Conservation (phyloP, 2,329 filamentous ascomycete genomes). For the Aotearoamyces nothofagi region DNA sequence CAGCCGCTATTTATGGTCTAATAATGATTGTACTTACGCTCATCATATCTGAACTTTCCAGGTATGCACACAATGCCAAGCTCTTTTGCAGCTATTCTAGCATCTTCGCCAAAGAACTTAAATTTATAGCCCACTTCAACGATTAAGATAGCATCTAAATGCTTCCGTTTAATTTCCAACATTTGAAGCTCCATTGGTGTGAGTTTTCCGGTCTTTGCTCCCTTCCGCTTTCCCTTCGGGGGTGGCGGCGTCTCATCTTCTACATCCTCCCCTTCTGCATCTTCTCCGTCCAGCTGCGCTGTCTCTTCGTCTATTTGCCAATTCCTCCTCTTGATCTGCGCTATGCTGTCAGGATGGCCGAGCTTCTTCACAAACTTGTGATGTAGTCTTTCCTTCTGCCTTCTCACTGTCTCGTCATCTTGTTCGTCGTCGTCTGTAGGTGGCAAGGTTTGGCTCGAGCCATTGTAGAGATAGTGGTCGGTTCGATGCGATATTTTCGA, state of each 20-base stretch:
- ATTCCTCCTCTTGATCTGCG: constrained; percentile 46
- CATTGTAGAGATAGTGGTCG: constrained; percentile 35
- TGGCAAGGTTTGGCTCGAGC: constrained; percentile 16
- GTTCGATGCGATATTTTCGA: constrained; percentile 26
- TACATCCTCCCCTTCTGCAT: constrained; percentile 40
- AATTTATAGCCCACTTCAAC: constrained; percentile 98
- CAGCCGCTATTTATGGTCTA: too few relatives aligned
- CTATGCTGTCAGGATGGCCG: constrained; percentile 69
- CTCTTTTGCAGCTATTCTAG: constrained; percentile 74
- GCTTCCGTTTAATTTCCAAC: constrained; percentile 81
- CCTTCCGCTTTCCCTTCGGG: constrained; percentile 49
- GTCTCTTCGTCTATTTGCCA: constrained; percentile 36
- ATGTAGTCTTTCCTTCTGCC: constrained; percentile 58
- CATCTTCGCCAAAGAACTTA: constrained; percentile 92
- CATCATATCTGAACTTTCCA: constrained; percentile 86
- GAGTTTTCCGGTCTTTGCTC: constrained; percentile 58
- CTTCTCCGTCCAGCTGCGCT: constrained; percentile 27
- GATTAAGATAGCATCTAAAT: constrained; percentile 79
- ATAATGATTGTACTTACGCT: constrained; percentile 51
- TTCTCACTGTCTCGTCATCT: constrained; percentile 35
- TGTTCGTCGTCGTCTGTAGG: constrained; percentile 21
- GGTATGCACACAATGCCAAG: constrained; percentile 94
- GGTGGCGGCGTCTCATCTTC: constrained; percentile 34
- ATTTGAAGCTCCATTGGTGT: constrained; percentile 92
- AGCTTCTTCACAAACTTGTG: constrained; percentile 80